phyloP scores from a whole-genome alignment of 1,284 basidiomycete genomes.

The Puccinia hordei region DNA sequence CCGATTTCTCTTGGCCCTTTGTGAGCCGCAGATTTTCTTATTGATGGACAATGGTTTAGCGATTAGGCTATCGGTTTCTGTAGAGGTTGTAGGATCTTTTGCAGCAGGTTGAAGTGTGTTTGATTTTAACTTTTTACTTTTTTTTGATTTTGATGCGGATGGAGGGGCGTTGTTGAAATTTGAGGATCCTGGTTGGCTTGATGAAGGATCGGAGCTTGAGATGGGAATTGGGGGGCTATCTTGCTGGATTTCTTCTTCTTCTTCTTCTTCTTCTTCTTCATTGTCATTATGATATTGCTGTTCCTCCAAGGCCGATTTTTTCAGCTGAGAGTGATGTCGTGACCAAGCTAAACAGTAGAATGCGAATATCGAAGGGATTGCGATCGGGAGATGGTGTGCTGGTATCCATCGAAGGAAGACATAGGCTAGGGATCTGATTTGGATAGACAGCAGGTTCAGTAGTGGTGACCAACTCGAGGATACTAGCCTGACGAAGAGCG shows the following conservation, averaged over 20 bases:
- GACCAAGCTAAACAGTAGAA: constrained; percentile 29
- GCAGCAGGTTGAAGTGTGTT: neutral
- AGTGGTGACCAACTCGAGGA: constrained; percentile 35
- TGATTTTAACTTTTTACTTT: neutral
- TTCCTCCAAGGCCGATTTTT: too few relatives aligned
- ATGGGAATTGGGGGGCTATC: too few relatives aligned
- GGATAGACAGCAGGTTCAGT: constrained; percentile 24
- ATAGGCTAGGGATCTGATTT: constrained; percentile 36
- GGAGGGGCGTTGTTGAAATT: neutral
- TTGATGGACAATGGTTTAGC: neutral
- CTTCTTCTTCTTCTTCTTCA: neutral
- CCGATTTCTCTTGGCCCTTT: neutral
- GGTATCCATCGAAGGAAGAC: constrained; percentile 49
- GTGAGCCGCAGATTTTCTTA: neutral
- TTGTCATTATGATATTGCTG: neutral
- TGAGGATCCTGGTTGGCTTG: neutral
- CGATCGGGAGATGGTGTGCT: constrained; percentile 1
- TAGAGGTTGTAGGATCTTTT: neutral
- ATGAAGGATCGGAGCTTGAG: neutral
- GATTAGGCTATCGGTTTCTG: constrained; percentile 18
- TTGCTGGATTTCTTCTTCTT: neutral
- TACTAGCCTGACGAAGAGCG: constrained; percentile 1
- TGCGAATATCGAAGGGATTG: constrained; percentile 2
- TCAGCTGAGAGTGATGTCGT: neutral
- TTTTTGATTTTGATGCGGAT: constrained; percentile 17